Conservation (phyloP, 1,284 basidiomycete genomes). For the Pyrrhoderma lamaoense region DNA sequence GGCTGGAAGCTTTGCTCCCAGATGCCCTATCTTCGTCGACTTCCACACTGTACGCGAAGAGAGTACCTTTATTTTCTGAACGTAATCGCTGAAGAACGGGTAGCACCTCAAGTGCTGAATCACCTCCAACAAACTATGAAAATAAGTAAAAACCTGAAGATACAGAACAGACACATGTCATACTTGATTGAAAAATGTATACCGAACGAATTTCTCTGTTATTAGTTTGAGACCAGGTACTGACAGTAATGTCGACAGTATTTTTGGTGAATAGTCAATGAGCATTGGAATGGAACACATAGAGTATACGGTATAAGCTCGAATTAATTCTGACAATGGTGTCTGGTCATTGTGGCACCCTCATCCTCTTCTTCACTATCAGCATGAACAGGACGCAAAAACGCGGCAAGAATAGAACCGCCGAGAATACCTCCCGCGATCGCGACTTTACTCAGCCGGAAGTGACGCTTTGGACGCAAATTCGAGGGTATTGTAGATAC, state of each 20-base stretch:
- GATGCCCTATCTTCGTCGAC: slow-evolving; percentile 57
- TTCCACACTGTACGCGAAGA: slow-evolving; percentile 84
- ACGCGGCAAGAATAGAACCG: no score
- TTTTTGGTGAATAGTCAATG: slow-evolving; percentile 68
- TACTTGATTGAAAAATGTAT: slow-evolving; percentile 83
- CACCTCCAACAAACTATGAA: slow-evolving; percentile 79
- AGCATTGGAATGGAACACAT: slow-evolving; percentile 72
- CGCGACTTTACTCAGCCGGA: no score
- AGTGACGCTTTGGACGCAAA: no score
- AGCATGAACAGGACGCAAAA: no score
- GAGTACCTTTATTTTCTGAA: slow-evolving; percentile 61
- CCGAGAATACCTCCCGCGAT: no score
- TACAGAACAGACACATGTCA: slow-evolving; percentile 18
- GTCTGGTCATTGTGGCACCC: slow-evolving; percentile 1
- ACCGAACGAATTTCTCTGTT: slow-evolving; percentile 65
- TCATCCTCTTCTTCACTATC: background rate
- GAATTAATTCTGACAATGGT: slow-evolving; percentile 41
- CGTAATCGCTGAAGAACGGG: slow-evolving; percentile 61
- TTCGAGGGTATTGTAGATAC: no score
- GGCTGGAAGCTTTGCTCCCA: slow-evolving; percentile 21
- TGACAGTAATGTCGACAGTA: slow-evolving; percentile 56
- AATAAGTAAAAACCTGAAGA: background rate
- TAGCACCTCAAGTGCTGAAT: slow-evolving; percentile 64
- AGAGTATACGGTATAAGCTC: slow-evolving; percentile 77
- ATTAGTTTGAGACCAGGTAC: slow-evolving; percentile 63